Percentiles rank a stretch among this genome's conserved stretches.
Conservation (phyloP, 2,329 filamentous ascomycete genomes). For the Orbilia brochopaga region DNA sequence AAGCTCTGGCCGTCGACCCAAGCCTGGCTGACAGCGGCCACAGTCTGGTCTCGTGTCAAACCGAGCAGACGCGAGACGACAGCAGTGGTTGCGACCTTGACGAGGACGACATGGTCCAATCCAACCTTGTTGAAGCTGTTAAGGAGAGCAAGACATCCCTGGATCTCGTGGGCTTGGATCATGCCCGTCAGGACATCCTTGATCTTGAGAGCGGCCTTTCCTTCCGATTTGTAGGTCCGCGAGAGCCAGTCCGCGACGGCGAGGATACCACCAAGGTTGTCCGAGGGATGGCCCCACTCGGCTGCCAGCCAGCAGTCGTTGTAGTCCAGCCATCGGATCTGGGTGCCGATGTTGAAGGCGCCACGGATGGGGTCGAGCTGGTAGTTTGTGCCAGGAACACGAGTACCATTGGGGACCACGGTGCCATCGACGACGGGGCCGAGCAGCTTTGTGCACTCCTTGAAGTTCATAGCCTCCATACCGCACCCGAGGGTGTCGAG, state of each 20-base stretch:
- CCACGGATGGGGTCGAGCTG: slow-evolving; percentile 93
- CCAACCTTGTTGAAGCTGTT: slow-evolving; percentile 99
- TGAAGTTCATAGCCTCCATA: slow-evolving; percentile 91
- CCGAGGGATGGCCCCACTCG: slow-evolving; percentile 98
- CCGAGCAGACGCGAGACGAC: slow-evolving; percentile 96
- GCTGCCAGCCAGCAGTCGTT: slow-evolving; percentile 99
- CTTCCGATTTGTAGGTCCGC: slow-evolving; percentile 80
- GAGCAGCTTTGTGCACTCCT: slow-evolving; percentile 92
- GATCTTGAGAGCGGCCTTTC: slow-evolving; percentile 75
- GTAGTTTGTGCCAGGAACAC: slow-evolving; percentile 88
- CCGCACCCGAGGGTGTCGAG: slow-evolving; percentile 96
- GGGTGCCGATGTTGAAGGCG: slow-evolving; percentile 98
- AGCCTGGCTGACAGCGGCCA: slow-evolving; percentile 93
- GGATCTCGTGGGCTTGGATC: slow-evolving; percentile 99
- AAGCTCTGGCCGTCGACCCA: slow-evolving; percentile 97
- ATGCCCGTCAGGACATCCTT: slow-evolving; percentile 92
- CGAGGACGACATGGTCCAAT: slow-evolving; percentile 93
- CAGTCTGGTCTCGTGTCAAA: slow-evolving; percentile 84
- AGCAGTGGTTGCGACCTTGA: slow-evolving; percentile 95
- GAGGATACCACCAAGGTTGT: slow-evolving; percentile 96
- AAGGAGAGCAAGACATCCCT: slow-evolving; percentile 93
- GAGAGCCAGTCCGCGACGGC: slow-evolving; percentile 96
- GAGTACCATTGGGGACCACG: slow-evolving; percentile 86
- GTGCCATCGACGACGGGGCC: slow-evolving; percentile 91
- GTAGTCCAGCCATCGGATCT: slow-evolving; percentile 99